Base-by-base conservation (phyloP, 2,329 filamentous ascomycete genomes). In the Aspergillus nomiae region DNA sequence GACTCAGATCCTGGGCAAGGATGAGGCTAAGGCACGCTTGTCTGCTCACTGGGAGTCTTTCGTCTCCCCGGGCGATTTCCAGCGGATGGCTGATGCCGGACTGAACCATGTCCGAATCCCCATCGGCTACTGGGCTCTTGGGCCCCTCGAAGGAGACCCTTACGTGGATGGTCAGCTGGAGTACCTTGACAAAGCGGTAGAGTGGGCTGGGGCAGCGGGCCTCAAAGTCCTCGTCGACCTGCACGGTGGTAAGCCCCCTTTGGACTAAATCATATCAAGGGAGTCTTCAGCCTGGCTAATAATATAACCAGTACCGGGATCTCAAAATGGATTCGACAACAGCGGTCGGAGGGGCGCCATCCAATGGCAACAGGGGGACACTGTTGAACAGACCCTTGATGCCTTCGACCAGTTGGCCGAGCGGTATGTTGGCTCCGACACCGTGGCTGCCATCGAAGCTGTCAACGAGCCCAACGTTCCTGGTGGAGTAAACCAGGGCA, bases 261-360 rank as follows among this genome's bases (percentile, higher is more conserved):
- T 12, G 16, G 30, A 8, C 11, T 26, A 19, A 21, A 32, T n/a
- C 21, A 14, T 26, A 3, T 7, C 19, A 24, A 26, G 38, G 21
- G 19, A 50, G 14, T 28, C 32, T 16, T 16, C 11, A 38, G 26
- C 12, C 9, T 57, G 10, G 32, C 61, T 71, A 45, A 65, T 58
- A 50, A 53, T 16, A 19, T 24, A 12, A 57, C 34, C 65, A 80
- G 86, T 86, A 36, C 85, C 86, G 21, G 83, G 83, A 8, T 88
- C 86, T 8, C 88, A 90, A 69, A 90, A 90, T 65, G 88, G 88
- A 4, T 90, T 89, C 71, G 88, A 90, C 75, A 90, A 90, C 76
- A 87, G 84, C 59, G 88, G 88, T 53, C 80, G 78, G 51, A 78
- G 70, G 61, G 78, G 74, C 11, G 58, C 75, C 28, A 72, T 79